Percentiles rank a stretch among this genome's conserved stretches.
Evolutionary conservation across 1,284 basidiomycete genomes (phyloP).

Genomic region (Irpex rosettiformis): DNA sequence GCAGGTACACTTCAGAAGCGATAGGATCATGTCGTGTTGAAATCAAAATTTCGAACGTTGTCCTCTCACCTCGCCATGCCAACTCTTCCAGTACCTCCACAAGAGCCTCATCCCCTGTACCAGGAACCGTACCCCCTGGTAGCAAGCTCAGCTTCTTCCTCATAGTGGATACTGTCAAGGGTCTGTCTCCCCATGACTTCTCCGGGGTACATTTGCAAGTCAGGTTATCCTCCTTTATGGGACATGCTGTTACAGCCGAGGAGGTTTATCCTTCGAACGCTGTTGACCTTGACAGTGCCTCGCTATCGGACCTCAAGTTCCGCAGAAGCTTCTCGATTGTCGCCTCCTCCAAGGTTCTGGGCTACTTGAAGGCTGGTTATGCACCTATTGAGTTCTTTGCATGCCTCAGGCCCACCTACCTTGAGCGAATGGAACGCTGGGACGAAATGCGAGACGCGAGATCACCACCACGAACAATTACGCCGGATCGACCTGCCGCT

Average conservation of each 20-base stretch:
- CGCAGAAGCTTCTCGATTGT: slow-evolving; percentile 78
- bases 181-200: slow-evolving; percentile 86
- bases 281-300: slow-evolving; percentile 70
- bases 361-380: slow-evolving; percentile 72
- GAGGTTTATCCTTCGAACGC: slow-evolving; percentile 78
- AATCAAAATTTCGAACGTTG: slow-evolving; percentile 73
- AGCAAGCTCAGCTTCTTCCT: slow-evolving; percentile 81
- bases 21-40: slow-evolving; percentile 89
- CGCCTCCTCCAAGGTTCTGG: slow-evolving; percentile 68
- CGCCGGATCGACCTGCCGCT: slow-evolving; percentile 30
- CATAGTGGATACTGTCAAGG: slow-evolving; percentile 82
- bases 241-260: slow-evolving; percentile 64
- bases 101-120: slow-evolving; percentile 65
- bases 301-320: slow-evolving; percentile 77
- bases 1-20: slow-evolving; percentile 88
- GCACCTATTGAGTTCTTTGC: slow-evolving; percentile 90
- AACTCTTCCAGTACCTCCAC: slow-evolving; percentile 62
- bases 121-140: slow-evolving; percentile 61
- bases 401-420: slow-evolving; percentile 72
- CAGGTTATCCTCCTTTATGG: slow-evolving; percentile 78
- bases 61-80: slow-evolving; percentile 57
- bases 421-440: slow-evolving; percentile 88
- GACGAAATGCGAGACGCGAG: slow-evolving; percentile 82
- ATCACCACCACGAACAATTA: slow-evolving; percentile 23
- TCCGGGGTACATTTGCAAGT: slow-evolving; percentile 81